phyloP scores from a whole-genome alignment of 2,329 filamentous ascomycete genomes.

The Stagonosporopsis cucurbitacearum region DNA sequence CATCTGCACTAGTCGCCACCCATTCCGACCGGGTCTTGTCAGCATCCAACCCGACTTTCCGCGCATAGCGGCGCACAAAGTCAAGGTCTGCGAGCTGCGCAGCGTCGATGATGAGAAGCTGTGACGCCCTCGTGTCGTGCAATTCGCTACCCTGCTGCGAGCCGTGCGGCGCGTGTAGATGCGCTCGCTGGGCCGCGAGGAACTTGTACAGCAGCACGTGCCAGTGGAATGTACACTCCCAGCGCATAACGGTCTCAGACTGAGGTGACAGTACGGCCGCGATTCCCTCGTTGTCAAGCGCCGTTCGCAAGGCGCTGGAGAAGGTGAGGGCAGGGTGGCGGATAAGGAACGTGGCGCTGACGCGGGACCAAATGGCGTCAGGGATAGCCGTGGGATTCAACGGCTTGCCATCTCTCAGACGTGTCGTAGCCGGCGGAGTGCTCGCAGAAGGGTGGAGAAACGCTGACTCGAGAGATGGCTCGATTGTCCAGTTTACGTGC shows the following conservation, averaged over 20 bases:
- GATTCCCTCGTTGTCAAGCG: conserved; percentile 22
- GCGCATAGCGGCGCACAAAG: conserved; percentile 25
- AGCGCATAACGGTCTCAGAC: conserved; percentile 7
- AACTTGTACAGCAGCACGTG: conserved; percentile 22
- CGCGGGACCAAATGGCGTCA: conserved; percentile 6
- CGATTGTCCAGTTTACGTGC: conserved; percentile 27
- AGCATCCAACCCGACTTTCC: conserved; percentile 21
- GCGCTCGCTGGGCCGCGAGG: conserved; percentile 1
- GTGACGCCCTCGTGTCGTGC: not conserved
- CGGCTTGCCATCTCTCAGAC: not conserved
- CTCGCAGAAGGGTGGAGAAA: conserved; percentile 4
- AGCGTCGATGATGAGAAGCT: conserved; percentile 26
- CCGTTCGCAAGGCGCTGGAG: conserved; percentile 24
- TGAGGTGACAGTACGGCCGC: not conserved
- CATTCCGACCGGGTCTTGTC: conserved; percentile 19
- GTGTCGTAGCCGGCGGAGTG: not conserved
- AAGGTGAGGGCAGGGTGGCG: conserved; percentile 30
- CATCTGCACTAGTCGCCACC: conserved; percentile 16
- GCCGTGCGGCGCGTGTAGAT: not conserved
- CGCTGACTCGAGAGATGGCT: conserved; percentile 14
- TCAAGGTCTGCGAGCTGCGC: conserved; percentile 17
- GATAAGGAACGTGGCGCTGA: conserved; percentile 28
- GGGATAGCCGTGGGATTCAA: conserved; percentile 26
- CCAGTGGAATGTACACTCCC: conserved; percentile 30
- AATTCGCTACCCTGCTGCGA: not conserved